Base-by-base conservation (phyloP, 805 yeast genomes). In the Candida michaelii region DNA sequence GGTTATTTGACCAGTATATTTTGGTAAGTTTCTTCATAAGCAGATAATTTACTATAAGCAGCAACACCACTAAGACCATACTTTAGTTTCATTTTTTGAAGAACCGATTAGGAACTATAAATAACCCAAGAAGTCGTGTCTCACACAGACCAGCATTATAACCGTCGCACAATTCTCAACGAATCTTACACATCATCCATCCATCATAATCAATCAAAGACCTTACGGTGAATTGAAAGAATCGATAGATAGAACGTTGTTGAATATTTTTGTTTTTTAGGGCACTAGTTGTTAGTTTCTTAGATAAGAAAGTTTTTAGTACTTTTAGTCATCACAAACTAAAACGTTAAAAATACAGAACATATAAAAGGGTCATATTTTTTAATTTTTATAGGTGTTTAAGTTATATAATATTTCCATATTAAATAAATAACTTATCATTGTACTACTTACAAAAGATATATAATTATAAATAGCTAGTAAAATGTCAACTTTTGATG, bases 401-500 rank as follows among this genome's bases (percentile, higher is more conserved):
- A 39, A 40, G 43, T 40, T 32, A 33, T 25, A 40, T 40, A 32
- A 40, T 30, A 19, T 16, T n/a, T 30, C 42, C 35, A 30, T 38
- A 37, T 38, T 38, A 30, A 39, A 40, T 40, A 40, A 40, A 40
- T 40, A 40, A 40, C 43, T 40, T 25, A 25, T 27, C 32, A 18
- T 23, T 39, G 30, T 30, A 14, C 5, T 16, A 19, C 27, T 12
- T 10, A 8, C 5, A 16, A 31, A 31, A 34, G 29, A 10, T 23
- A 23, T 34, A 34, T 19, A 34, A n/a, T n/a, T 24, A 34, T 34
- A 34, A 24, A 23, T 34, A 34, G 37, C 4, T 34, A 23, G 29
- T 23, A 33, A 33, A 45, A 62, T 62, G 67, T 62, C 67, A 29
- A 47, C 52, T 35, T 77, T 84, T 47, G 96, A 89, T 67, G 97